Base-by-base conservation (phyloP, 768 basidiomycete genomes). In the Rhodotorula babjevae region DNA sequence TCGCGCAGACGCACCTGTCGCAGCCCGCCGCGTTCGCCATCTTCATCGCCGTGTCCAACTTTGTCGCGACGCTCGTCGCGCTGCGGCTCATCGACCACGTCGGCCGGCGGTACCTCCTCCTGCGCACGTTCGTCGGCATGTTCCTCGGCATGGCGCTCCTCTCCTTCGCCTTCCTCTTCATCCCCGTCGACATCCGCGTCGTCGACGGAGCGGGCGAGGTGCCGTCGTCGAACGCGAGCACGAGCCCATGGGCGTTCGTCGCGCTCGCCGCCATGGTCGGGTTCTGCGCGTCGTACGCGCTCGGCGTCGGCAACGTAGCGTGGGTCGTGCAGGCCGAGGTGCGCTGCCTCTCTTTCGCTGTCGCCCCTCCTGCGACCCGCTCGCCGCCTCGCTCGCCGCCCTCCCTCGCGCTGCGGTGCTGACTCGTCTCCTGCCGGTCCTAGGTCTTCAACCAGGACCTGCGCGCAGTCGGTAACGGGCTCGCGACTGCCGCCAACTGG, bases 321-420 rank as follows among this genome's bases (percentile, higher is more conserved):
- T 77, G 76, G 76, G 63, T 77, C 29, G 65, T 77, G 0, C 73
- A 75, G 56, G 40, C 40, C 50, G 75, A 76, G 63, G 66, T 76
- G 29, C 47, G 58, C 21, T 9, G 11, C 31, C 19, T 23, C 46
- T 23, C 23, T 49, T 3, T 21, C 19, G 44, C 23, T 49, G 10
- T 15, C 47, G 18, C 50, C 50, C 11, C 25, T 25, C 25, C 50
- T 8, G 19, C 12, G 50, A 31, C 52, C 50, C 25, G 5, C 33
- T 9, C 57, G 27, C 46, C 15, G 1, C 66, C 27, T 40, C 25
- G 23, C 18, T 23, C 36, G 16, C 2, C 46, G 23, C 31, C 18
- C 19, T 2, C 49, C 21, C 18, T 50, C 21, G 19, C 18, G 14
- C 49, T 3, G 19, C 5, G 14, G 4, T 36, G 4, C 36, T 36